Evolutionary conservation across 805 yeast species (phyloP).

Genomic region (Saccharomycopsis javanensis): DNA sequence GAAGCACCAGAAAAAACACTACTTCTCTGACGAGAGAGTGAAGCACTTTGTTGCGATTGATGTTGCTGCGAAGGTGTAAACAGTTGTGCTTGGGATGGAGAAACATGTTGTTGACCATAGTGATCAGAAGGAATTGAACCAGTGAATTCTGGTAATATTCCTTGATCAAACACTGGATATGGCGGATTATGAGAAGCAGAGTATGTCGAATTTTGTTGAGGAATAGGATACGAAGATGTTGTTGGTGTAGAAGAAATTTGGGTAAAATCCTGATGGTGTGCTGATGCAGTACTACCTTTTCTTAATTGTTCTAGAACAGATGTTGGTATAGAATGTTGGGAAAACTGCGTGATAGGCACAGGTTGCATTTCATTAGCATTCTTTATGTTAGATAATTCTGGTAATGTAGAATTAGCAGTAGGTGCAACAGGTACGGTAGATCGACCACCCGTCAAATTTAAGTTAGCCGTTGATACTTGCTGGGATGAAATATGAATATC

Average conservation of each 20-base stretch:
- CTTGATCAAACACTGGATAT: not conserved
- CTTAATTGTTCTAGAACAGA: not conserved
- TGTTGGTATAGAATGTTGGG: not conserved
- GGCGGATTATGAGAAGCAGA: not conserved
- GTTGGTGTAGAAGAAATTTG: no score
- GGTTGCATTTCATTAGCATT: not conserved
- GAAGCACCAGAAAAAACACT: slow-evolving; percentile 3
- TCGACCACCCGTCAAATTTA: not conserved
- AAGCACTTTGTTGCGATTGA: not conserved
- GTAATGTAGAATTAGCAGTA: not conserved
- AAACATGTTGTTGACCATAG: not conserved
- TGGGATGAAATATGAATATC: not conserved
- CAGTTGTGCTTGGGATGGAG: not conserved
- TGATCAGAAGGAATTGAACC: not conserved
- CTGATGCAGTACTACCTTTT: not conserved
- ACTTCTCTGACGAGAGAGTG: not conserved
- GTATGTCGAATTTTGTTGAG: no score
- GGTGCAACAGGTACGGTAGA: not conserved
- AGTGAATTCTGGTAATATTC: not conserved
- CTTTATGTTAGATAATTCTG: not conserved
- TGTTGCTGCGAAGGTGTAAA: not conserved
- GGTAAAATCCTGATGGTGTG: not conserved
- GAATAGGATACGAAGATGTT: slow-evolving; percentile 1
- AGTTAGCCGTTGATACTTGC: not conserved
- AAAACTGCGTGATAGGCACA: not conserved